A percentile compares a stretch with the other conserved stretches of the same genome.
Conservation (phyloP, 2,329 filamentous ascomycete genomes). For the Diaporthe velutina region DNA sequence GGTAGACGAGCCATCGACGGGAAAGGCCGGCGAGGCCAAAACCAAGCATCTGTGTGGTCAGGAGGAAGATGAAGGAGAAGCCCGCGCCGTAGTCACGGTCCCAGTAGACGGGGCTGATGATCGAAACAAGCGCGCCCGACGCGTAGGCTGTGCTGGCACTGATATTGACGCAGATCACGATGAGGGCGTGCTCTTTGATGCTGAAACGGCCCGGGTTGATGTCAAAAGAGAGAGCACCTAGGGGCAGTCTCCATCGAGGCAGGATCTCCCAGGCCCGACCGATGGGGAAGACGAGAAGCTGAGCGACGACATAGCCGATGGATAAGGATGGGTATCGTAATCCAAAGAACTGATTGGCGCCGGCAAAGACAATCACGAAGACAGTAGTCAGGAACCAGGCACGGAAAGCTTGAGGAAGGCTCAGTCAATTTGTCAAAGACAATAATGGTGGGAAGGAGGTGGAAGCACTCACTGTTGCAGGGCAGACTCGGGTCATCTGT, state of each 20-base stretch:
- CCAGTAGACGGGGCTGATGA: slow-evolving; percentile 51
- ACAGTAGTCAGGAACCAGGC: slow-evolving; percentile 48
- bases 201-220: slow-evolving; percentile 47
- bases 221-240: slow-evolving; percentile 45
- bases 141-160: slow-evolving; percentile 46
- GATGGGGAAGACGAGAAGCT: slow-evolving; percentile 51
- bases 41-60: slow-evolving; percentile 49
- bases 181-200: slow-evolving; percentile 52
- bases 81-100: slow-evolving; percentile 49
- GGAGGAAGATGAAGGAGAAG: slow-evolving; percentile 49
- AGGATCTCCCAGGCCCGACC: slow-evolving; percentile 50
- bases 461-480: slow-evolving; percentile 47
- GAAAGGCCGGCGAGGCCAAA: slow-evolving; percentile 52
- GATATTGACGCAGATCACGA: slow-evolving; percentile 51
- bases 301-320: slow-evolving; percentile 51
- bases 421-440: background rate
- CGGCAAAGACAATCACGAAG: slow-evolving; percentile 50
- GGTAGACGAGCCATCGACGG: slow-evolving; percentile 51
- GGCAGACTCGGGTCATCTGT: slow-evolving; percentile 49
- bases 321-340: slow-evolving; percentile 52
- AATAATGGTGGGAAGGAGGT: fast-evolving
- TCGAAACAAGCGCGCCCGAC: slow-evolving; percentile 46
- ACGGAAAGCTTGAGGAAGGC: slow-evolving; percentile 44
- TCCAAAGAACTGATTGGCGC: slow-evolving; percentile 52
- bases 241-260: slow-evolving; percentile 45